Evolutionary conservation across 106 monocot genomes (phyloP), one percentile per base, ranked within the genome.

Genomic region (Dendrobium catenatum): DNA sequence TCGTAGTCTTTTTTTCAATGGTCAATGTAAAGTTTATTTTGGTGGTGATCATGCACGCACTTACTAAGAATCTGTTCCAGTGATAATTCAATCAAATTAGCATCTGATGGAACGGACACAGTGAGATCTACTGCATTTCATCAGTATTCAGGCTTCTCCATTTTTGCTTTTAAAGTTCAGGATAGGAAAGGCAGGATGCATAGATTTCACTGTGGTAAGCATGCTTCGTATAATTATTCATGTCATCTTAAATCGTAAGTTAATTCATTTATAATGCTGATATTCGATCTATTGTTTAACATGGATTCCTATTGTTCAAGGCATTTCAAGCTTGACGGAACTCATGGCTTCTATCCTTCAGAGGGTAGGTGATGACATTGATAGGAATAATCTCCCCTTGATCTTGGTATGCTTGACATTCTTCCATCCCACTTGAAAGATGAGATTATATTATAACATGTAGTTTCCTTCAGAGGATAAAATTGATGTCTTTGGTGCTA

Each of bases 171-270:
- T 76, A 97, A 97, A 83, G 84, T 99, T 72, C 83, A 90, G 82
- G 98, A 99, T 82, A 93, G 77, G 58, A 88, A 76, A 83, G 98
- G 93, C 20, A 84, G 88, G 79, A 89, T 91, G 89, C 98, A 99
- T 80, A 90, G 98, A 85, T 99, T 99, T 78, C 87, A 81, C 55
- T 99, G 93, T 54, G 98, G 98, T 99, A 85, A 22, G 64, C 44
- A 43, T 31, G 0, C 72, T 19, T n/a, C 67, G 42, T 9, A 40
- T 37, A 3, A 43, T 47, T 68, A 40, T 41, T 49, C 26, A n/a
- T 7, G 41, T 22, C 19, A 68, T 43, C 4, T 26, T 58, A 16
- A 66, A 48, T 77, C 51, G 68, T 51, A 22, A 47, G 49, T 44
- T 18, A 46, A 84, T 24, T 37, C 42, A 58, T 77, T 26, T 72